Percentiles rank a stretch among this genome's conserved stretches.
These are phyloP conservation scores for Penicillium coffeae DNA, from an alignment of 495 filamentous ascomycete genomes.

Conservation along the genomic window DNA sequence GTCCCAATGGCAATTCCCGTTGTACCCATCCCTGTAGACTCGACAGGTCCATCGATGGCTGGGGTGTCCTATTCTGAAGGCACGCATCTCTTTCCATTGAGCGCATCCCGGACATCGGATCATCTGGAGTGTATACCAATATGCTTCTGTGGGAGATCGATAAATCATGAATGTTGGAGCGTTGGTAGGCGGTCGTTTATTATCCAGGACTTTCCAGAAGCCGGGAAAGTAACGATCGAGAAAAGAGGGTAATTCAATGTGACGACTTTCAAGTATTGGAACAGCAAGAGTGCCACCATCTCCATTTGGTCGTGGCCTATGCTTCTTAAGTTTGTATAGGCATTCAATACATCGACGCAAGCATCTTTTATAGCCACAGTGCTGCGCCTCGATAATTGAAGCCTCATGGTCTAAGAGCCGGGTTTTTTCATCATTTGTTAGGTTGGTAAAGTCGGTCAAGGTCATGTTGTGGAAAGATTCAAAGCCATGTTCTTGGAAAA, in stretches of 20 bases:
- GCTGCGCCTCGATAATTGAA: constrained; percentile 3
- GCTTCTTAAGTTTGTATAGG: constrained; percentile 1
- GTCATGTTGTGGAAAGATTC: background rate
- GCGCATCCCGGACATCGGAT: constrained; percentile 2
- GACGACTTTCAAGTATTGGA: constrained; percentile 4
- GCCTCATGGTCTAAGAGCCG: constrained; percentile 3
- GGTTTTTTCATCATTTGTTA: background rate
- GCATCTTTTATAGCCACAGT: constrained; percentile 11
- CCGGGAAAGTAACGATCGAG: constrained; percentile 7
- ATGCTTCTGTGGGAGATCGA: too few species aligned
- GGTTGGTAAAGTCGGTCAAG: background rate
- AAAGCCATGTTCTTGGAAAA: too few species aligned
- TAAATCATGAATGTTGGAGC: background rate
- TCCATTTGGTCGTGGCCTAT: background rate
- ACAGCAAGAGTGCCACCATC: constrained; percentile 1
- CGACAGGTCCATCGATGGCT: too few species aligned
- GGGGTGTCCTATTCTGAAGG: constrained; percentile 1
- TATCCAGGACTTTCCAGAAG: background rate
- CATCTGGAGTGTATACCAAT: constrained; percentile 3
- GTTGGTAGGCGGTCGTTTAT: constrained; percentile 3
- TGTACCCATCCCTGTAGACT: too few species aligned
- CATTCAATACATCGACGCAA: constrained; percentile 17
- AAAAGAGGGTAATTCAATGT: background rate
- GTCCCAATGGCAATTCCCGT: too few species aligned
- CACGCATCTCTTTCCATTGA: constrained; percentile 9